phyloP scores from a whole-genome alignment of 257 asterid species.

The Gentiana dahurica region DNA sequence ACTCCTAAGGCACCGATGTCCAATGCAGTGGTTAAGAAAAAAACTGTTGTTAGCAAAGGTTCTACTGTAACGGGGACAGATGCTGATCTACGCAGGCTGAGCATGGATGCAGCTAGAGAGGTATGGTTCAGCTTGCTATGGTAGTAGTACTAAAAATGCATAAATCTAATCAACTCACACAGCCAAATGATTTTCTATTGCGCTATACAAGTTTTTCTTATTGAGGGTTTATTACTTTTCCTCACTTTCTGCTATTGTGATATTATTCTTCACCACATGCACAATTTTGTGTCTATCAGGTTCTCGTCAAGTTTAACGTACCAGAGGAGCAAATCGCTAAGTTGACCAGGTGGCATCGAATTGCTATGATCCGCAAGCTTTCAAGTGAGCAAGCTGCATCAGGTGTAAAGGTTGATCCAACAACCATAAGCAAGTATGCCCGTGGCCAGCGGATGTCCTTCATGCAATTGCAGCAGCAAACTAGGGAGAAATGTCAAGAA shows the following conservation, averaged over 20 bases:
- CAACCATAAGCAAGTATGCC: conserved; percentile 93
- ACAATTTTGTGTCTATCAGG: conserved; percentile 37
- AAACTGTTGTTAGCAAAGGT: conserved; percentile 72
- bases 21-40: conserved; percentile 71
- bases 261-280: conserved; percentile 6
- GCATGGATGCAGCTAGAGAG: conserved; percentile 99
- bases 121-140: conserved; percentile 30
- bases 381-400: conserved; percentile 99
- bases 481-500: conserved; percentile 98
- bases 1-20: conserved; percentile 85
- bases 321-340: conserved; percentile 88
- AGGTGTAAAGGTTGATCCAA: conserved; percentile 90
- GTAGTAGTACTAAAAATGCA: not conserved
- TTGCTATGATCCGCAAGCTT: conserved; percentile 91
- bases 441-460: conserved; percentile 99
- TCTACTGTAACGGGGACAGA: conserved; percentile 98
- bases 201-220: too few relatives aligned
- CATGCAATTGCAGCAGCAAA: conserved; percentile 98
- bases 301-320: conserved; percentile 87
- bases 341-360: conserved; percentile 94
- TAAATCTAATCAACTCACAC: not conserved
- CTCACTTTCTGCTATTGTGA: not conserved
- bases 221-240: not conserved
- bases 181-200: not conserved
- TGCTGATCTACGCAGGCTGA: conserved; percentile 97